Base-by-base conservation (phyloP, 257 asterid genomes). In the Parsonsia alboflavescens region DNA sequence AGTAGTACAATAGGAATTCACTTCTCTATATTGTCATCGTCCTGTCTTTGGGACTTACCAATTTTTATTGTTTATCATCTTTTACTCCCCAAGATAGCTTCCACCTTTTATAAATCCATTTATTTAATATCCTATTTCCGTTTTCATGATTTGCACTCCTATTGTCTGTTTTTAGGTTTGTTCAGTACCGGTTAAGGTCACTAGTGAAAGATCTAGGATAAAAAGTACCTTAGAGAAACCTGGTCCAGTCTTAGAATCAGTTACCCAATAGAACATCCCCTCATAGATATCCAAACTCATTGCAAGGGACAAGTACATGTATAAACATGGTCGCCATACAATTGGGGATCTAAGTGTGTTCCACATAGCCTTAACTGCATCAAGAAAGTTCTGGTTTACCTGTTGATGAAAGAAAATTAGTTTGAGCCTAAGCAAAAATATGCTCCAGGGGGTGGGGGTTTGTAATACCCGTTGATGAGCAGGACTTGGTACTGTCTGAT, bases 241-340 rank as follows among this genome's bases (percentile, higher is more conserved):
- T 24, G 98, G 99, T 44, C 99, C 99, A 26, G 67, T 88, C 58
- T 81, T 46, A 21, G 97, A 73, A 86, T 95, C 98, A 30, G 99
- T 95, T 33, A 19, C 83, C 99, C 99, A 95, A 77, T 89, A 95
- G 86, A 95, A 95, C 97, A 89, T 81, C 19, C 98, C 99, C 78
- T 95, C 99, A 5, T 84, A 83, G 80, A 92, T 83, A 63, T 85
- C 86, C 36, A 95, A 81, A 80, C 94, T 84, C 81, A 90, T 42
- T 33, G 94, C 87, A 74, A 95, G 80, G 54, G 97, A 92, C 63
- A 92, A 63, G 82, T 88, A 95, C 99, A 95, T 95, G 76, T 89
- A 95, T 57, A 92, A 69, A 80, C 99, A 90, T 4, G 99, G 99
- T 73, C 93, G 84, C 98, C 98, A 95, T 70, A 95, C 99, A 7